These are phyloP conservation scores for Lentinula sp. DNA, from an alignment of 768 basidiomycete species.

Conservation along the genomic window DNA sequence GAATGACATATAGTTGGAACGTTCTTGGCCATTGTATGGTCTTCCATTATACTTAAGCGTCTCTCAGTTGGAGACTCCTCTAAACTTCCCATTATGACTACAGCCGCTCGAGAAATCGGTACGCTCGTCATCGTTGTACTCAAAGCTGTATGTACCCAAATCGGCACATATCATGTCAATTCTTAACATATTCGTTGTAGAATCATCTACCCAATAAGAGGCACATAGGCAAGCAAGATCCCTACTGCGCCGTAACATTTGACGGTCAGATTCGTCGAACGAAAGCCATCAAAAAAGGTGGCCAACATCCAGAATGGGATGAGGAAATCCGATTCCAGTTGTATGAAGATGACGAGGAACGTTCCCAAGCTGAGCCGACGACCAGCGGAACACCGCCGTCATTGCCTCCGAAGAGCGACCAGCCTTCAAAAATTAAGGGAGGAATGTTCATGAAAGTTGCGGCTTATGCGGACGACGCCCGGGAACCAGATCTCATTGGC, in stretches of 20 bases:
- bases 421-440: constrained; percentile 53
- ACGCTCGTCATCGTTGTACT: constrained; percentile 91
- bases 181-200: constrained; percentile 31
- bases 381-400: constrained; percentile 53
- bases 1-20: neutral
- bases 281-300: constrained; percentile 92
- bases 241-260: constrained; percentile 78
- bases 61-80: constrained; percentile 2
- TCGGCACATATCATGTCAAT: constrained; percentile 6
- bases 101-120: constrained; percentile 71
- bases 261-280: constrained; percentile 84
- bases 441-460: constrained; percentile 72
- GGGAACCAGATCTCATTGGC: constrained; percentile 94
- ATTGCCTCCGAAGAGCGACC: constrained; percentile 58
- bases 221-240: constrained; percentile 96
- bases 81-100: constrained; percentile 38
- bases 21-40: neutral
- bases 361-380: constrained; percentile 31
- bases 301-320: constrained; percentile 99
- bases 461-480: constrained; percentile 92
- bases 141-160: constrained; percentile 69
- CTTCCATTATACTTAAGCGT: neutral
- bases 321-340: constrained; percentile 94
- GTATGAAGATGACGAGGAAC: constrained; percentile 67
- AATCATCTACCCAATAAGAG: constrained; percentile 87